Evolutionary conservation across 2,329 filamentous ascomycete species (phyloP).

Genomic region (Diplodia mutila): DNA sequence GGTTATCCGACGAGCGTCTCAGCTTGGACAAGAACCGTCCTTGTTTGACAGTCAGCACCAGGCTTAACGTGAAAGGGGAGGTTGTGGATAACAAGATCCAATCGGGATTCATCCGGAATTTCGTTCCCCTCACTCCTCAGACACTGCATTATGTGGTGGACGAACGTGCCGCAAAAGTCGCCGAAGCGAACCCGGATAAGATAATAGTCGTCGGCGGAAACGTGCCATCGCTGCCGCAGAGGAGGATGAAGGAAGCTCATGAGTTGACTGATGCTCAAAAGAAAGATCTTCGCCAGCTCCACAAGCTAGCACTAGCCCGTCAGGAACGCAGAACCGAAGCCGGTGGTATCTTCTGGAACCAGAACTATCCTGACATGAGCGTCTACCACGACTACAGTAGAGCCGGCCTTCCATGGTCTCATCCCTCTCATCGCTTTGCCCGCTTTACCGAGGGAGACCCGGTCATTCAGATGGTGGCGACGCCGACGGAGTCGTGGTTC

Average conservation of each 20-base stretch:
- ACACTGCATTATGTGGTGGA: conserved; percentile 42
- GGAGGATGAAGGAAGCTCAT: background rate
- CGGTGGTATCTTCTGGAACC: conserved; percentile 45
- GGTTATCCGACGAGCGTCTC: conserved; percentile 55
- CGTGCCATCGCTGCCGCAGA: conserved; percentile 26
- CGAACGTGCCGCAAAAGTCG: conserved; percentile 30
- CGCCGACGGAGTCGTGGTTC: conserved; percentile 31
- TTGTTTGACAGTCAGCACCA: conserved; percentile 64
- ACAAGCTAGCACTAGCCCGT: conserved; percentile 40
- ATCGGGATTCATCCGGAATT: conserved; percentile 59
- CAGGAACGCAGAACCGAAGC: conserved; percentile 38
- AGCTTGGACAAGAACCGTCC: conserved; percentile 59
- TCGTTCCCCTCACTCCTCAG: conserved; percentile 56
- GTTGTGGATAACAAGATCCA: conserved; percentile 59
- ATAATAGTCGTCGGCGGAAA: conserved; percentile 41
- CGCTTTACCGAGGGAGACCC: conserved; percentile 50
- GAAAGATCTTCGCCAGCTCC: conserved; percentile 42
- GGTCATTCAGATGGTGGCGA: conserved; percentile 42
- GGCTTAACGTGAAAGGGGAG: conserved; percentile 55
- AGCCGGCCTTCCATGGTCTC: conserved; percentile 46
- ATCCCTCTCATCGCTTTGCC: conserved; percentile 43
- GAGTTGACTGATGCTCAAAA: conserved; percentile 29
- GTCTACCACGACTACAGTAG: conserved; percentile 40
- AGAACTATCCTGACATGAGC: conserved; percentile 35
- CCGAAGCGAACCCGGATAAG: conserved; percentile 24